Evolutionary conservation across 2,329 filamentous ascomycete genomes (phyloP), one percentile per base, ranked within the genome.

Genomic region (Tricladium varicosporioides): DNA sequence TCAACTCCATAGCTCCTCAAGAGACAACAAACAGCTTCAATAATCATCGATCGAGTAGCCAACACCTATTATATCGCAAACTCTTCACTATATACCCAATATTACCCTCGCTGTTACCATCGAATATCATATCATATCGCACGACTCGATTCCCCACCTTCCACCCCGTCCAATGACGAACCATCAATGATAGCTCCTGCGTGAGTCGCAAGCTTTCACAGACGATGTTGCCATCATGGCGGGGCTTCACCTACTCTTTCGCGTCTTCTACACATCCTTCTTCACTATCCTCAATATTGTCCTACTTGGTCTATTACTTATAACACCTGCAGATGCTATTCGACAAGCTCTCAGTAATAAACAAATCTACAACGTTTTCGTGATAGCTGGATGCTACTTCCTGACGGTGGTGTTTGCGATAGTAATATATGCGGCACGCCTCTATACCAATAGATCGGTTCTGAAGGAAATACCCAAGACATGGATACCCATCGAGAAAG

Each of bases 401-500:
- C 76, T 91, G 48, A 91, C 91, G 13, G 77, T 88, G 47, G 60
- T 89, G 47, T 75, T 92, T 53, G 82, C 91, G 45, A 73, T 84
- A 46, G 84, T 96, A 66, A 83, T 97, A 67, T 97, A 96, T 72
- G 82, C 86, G 54, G 84, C 86, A 53, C 82, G 94, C n/a, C 82
- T 97, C 16, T 97, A 93, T 74, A 90, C 93, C 53, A 95, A 91
- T 68, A 85, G 90, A 60, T 88, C 82, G 47, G 85, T 89, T 8
- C 80, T 97, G 8, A 83, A 86, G 15, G 86, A 84, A 3, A 96
- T 99, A 58, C 94, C 94, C 1, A 94, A 93, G 72, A 78, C 84
- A 53, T 95, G 90, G 82, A 83, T 96, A 14, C 92, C 92, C 0
- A 80, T 96, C 61, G 91, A 94, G 65, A 89, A 91, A 70, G 89